Conservation (phyloP, 805 yeast genomes). For the Nakazawaea wyomingensis region DNA sequence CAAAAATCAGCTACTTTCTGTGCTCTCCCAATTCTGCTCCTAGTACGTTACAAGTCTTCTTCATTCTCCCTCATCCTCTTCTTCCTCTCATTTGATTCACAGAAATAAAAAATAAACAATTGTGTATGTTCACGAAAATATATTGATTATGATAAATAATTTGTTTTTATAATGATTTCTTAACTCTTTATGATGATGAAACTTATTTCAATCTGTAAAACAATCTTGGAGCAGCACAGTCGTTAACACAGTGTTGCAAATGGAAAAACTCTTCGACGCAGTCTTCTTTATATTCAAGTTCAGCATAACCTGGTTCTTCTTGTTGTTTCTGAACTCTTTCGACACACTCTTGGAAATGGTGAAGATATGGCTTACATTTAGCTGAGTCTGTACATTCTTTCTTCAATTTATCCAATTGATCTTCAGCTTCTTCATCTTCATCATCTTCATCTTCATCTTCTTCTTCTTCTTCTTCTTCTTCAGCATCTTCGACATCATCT, state of each 20-base stretch:
- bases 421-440: constrained; percentile 57
- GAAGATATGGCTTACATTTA: constrained; percentile 67
- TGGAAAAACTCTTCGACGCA: constrained; percentile 98
- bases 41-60: too few species aligned
- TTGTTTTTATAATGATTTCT: background rate
- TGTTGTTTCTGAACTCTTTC: constrained; percentile 88
- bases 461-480: constrained; percentile 31
- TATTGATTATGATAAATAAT: background rate
- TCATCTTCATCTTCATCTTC: constrained; percentile 35
- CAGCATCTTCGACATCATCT: constrained; percentile 24
- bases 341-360: constrained; percentile 91
- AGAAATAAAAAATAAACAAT: background rate
- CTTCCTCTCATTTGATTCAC: background rate
- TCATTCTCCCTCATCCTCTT: background rate
- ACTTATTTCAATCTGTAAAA: constrained; percentile 77
- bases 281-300: constrained; percentile 84
- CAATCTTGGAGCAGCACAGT: constrained; percentile 86
- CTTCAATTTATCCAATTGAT: constrained; percentile 58
- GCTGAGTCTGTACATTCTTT: constrained; percentile 66
- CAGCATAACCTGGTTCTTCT: constrained; percentile 81
- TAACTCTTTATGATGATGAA: constrained; percentile 18
- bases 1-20: too few species aligned
- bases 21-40: too few species aligned
- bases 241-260: constrained; percentile 87
- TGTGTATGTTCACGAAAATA: background rate